phyloP scores from a whole-genome alignment of 352 stramenopile species.

The Globisporangium spinosum region DNA sequence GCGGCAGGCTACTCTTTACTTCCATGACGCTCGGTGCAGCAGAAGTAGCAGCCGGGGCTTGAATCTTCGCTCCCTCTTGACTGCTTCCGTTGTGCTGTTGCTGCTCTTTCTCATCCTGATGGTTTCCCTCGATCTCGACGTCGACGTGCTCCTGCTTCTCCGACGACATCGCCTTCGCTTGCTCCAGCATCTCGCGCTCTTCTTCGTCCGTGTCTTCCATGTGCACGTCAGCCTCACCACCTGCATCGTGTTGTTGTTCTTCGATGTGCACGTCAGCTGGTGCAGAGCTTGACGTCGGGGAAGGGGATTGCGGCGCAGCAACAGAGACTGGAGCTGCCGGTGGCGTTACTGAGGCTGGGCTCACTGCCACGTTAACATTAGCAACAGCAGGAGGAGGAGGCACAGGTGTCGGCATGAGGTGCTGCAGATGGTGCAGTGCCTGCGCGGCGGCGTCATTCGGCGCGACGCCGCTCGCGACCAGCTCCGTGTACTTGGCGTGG shows the following conservation, averaged over 20 bases:
- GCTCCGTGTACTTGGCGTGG: slow-evolving; percentile 43
- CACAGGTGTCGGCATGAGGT: slow-evolving; percentile 16
- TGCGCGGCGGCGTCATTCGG: slow-evolving; percentile 60
- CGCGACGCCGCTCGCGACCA: slow-evolving; percentile 44
- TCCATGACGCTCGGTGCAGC: not conserved
- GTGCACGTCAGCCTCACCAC: slow-evolving; percentile 32
- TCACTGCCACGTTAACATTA: not conserved
- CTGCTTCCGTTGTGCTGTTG: not conserved
- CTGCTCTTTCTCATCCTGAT: not conserved
- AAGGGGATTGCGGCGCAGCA: not conserved
- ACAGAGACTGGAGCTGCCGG: not conserved
- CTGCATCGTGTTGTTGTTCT: slow-evolving; percentile 3
- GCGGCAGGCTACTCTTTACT: not conserved
- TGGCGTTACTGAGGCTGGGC: not conserved
- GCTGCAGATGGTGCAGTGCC: slow-evolving; percentile 53
- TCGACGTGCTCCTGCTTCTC: slow-evolving; percentile 20
- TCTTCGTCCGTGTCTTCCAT: slow-evolving; percentile 38
- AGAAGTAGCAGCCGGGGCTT: slow-evolving; percentile 1
- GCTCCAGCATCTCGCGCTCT: slow-evolving; percentile 18
- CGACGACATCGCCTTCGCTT: not conserved
- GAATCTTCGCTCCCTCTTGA: not conserved
- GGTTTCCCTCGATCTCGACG: slow-evolving; percentile 23
- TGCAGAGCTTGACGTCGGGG: not conserved
- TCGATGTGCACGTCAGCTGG: not conserved
- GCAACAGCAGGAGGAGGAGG: not conserved